phyloP scores from a whole-genome alignment of 2,329 filamentous ascomycete species.

The Phialemonium atrogriseum region DNA sequence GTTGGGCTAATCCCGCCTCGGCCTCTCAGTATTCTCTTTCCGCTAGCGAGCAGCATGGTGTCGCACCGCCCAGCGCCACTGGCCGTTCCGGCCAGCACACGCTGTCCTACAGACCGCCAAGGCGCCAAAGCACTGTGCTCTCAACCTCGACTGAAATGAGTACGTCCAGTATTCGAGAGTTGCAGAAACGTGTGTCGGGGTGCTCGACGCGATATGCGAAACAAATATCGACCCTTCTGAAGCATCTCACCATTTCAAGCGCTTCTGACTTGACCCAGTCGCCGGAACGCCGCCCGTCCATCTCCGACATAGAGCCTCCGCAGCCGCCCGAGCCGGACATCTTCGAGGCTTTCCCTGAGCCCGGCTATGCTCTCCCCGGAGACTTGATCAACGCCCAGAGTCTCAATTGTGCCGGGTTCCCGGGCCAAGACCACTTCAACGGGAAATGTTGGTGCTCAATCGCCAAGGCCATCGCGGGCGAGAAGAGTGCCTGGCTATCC shows the following conservation, averaged over 20 bases:
- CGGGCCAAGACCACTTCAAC: constrained; percentile 15
- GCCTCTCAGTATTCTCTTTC: not conserved
- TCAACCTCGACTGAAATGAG: constrained; percentile 14
- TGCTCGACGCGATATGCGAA: constrained; percentile 19
- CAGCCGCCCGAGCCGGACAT: not conserved
- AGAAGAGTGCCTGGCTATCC: constrained; percentile 17
- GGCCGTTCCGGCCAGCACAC: constrained; percentile 1
- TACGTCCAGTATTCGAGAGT: constrained; percentile 17
- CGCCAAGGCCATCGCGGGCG: constrained; percentile 14
- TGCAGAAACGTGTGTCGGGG: constrained; percentile 26
- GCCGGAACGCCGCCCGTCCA: constrained; percentile 3
- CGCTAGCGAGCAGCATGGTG: not conserved
- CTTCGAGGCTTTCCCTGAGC: constrained; percentile 14
- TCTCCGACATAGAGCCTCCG: constrained; percentile 6
- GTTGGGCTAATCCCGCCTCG: too few relatives aligned
- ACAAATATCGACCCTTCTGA: constrained; percentile 16
- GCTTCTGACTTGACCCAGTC: constrained; percentile 11
- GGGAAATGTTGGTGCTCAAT: constrained; percentile 24
- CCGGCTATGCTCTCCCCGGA: constrained; percentile 32
- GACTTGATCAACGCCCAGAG: constrained; percentile 34
- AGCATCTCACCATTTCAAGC: constrained; percentile 15
- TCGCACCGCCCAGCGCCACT: not conserved
- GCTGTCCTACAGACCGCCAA: constrained; percentile 4
- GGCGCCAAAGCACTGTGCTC: constrained; percentile 4
- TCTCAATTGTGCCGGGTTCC: constrained; percentile 15